Percentiles rank a stretch among this genome's conserved stretches.
Conservation (phyloP, 148 eudicot species). For the Limonium bicolor region DNA sequence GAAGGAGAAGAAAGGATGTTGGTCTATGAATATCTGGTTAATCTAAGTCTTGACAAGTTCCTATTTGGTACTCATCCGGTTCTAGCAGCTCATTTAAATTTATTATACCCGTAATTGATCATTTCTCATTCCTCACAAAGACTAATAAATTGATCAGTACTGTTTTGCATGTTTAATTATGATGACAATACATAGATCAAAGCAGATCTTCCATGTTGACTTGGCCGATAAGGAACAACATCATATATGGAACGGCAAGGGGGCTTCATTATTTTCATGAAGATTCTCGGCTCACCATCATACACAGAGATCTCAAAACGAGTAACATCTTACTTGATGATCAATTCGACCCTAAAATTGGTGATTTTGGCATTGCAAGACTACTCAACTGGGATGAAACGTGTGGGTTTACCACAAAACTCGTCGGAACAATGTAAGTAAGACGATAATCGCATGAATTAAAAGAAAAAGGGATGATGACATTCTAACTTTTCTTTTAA, state of each 20-base stretch:
- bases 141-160: no score
- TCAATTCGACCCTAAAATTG: slow-evolving; percentile 64
- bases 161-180: no score
- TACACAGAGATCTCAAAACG: slow-evolving; percentile 84
- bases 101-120: no score
- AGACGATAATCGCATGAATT: no score
- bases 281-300: slow-evolving; percentile 61
- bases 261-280: slow-evolving; percentile 79
- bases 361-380: slow-evolving; percentile 92
- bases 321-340: slow-evolving; percentile 80
- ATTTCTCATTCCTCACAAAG: no score
- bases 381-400: slow-evolving; percentile 74
- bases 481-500: no score
- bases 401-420: slow-evolving; percentile 73
- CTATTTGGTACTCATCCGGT: not conserved
- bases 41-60: slow-evolving; percentile 11
- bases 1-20: slow-evolving; percentile 13
- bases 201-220: no score
- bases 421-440: slow-evolving; percentile 87
- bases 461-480: no score
- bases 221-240: no score
- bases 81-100: no score
- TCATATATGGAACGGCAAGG: slow-evolving; percentile 78
- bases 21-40: slow-evolving; percentile 12
- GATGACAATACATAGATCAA: no score